These are phyloP conservation scores for Barbarea vulgaris DNA, from an alignment of 345 rosid species.

Conservation along the genomic window DNA sequence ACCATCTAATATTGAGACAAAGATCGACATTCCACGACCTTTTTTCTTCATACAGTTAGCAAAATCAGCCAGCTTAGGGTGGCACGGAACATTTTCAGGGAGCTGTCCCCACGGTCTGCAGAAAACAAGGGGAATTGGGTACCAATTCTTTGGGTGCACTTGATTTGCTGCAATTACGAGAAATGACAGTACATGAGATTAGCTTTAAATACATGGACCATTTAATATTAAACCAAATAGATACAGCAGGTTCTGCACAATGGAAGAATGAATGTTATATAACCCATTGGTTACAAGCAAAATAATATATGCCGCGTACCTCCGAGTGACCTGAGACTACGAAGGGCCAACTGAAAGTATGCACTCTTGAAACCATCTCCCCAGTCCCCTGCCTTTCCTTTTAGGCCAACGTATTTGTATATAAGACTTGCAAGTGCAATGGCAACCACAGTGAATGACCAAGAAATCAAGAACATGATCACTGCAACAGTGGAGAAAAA, in stretches of 20 bases:
- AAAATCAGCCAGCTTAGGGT: slow-evolving; percentile 97
- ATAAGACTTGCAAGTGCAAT: slow-evolving; percentile 97
- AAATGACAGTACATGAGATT: not conserved
- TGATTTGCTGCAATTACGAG: slow-evolving; percentile 72
- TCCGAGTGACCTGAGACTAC: slow-evolving; percentile 98
- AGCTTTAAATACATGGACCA: slow-evolving; percentile 15
- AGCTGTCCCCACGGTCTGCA: slow-evolving; percentile 99
- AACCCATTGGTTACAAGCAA: not conserved
- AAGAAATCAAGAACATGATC: slow-evolving; percentile 99
- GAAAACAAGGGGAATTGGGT: slow-evolving; percentile 94
- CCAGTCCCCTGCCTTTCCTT: slow-evolving; percentile 99
- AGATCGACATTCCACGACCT: slow-evolving; percentile 99
- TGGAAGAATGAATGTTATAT: not conserved
- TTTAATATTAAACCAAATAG: not conserved
- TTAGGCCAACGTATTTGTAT: slow-evolving; percentile 92
- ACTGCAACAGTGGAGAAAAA: slow-evolving; percentile 61
- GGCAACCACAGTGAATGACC: slow-evolving; percentile 92
- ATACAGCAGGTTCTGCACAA: not conserved
- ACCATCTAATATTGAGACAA: slow-evolving; percentile 86
- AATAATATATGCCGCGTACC: slow-evolving; percentile 46
- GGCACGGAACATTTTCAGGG: slow-evolving; percentile 98
- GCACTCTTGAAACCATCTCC: slow-evolving; percentile 99
- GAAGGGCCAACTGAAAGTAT: slow-evolving; percentile 97
- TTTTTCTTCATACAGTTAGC: slow-evolving; percentile 99
- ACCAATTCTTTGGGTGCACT: slow-evolving; percentile 99